Evolutionary conservation across 805 yeast genomes (phyloP), one percentile per base, ranked within the genome.

Genomic region (Candida boidinii): DNA sequence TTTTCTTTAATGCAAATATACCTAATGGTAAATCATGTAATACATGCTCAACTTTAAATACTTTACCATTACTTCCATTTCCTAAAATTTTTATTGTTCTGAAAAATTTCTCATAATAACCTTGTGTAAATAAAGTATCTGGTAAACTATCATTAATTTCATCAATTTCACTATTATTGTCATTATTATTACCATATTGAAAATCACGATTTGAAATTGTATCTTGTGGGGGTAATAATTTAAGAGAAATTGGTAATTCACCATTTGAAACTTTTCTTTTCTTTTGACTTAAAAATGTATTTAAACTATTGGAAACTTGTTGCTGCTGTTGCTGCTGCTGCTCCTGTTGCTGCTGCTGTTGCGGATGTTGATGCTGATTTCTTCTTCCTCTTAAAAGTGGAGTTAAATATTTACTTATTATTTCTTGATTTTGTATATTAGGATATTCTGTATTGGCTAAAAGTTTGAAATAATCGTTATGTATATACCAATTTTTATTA

Each of bases 1-100:
- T 82, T 46, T 86, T 77, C 47, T 87, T 87, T 36, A 87, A 63
- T 0, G 96, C 96, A 64, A 82, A 87, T 0, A 71, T 61, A 0
- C 96, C 96, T 21, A 87, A 50, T 17, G 78, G 70, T 22, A 78
- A 66, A 10, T 78, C 78, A 38, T 82, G 79, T 23, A 88, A 58
- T n/a, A 69, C 66, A 52, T 87, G 96, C 36, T 78, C 85, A 5
- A 87, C 96, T 49, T 85, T 76, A 47, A 71, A 80, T 8, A 87
- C 96, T 18, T 79, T 73, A 0, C 95, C 95, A 43, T 85, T 74
- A 5, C 94, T 82, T 0, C 96, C 96, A 23, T 79, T 67, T 0
- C 96, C 96, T 11, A 87, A 56, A 2, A 70, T 57, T 1, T 73
- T 66, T 11, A 76, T 56, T 21, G 73, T 69, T 26, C 62, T 66